phyloP scores from a whole-genome alignment of 2,329 filamentous ascomycete species.

The Xylariomycetidae sp. region DNA sequence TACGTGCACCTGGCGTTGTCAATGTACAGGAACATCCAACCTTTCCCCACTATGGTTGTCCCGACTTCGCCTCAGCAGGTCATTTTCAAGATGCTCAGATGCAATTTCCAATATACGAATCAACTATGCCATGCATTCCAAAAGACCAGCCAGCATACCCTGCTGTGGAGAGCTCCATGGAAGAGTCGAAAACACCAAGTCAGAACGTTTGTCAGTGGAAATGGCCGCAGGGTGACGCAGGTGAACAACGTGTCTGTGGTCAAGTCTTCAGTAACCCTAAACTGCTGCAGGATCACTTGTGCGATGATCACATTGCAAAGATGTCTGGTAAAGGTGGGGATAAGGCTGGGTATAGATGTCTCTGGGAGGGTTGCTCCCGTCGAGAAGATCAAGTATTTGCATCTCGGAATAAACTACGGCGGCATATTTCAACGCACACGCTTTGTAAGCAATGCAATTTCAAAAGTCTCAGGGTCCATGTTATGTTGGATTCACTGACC shows the following conservation, averaged over 20 bases:
- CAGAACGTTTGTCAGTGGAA: constrained; percentile 22
- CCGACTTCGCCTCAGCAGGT: constrained; percentile 7
- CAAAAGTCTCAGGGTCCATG: no score
- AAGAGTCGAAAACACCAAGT: not conserved
- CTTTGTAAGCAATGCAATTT: constrained; percentile 17
- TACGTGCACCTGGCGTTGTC: constrained; percentile 17
- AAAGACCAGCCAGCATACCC: no score
- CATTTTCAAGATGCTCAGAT: no score
- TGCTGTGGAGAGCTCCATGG: no score
- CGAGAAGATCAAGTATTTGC: constrained; percentile 21
- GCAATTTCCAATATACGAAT: constrained; percentile 7
- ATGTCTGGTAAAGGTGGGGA: no score
- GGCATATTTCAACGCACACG: constrained; percentile 30
- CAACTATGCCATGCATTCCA: constrained; percentile 1
- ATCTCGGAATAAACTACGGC: constrained; percentile 27
- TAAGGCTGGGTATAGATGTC: constrained; percentile 25
- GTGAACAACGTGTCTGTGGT: no score
- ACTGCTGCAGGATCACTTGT: constrained; percentile 23
- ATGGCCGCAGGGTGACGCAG: no score
- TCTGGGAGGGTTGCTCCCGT: constrained; percentile 26
- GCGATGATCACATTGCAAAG: constrained; percentile 17
- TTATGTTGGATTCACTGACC: constrained; percentile 20
- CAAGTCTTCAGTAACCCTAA: constrained; percentile 15
- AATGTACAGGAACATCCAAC: constrained; percentile 9
- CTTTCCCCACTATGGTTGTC: constrained; percentile 11